phyloP scores from a whole-genome alignment of 306 rosid genomes.

The Begonia masoniana region DNA sequence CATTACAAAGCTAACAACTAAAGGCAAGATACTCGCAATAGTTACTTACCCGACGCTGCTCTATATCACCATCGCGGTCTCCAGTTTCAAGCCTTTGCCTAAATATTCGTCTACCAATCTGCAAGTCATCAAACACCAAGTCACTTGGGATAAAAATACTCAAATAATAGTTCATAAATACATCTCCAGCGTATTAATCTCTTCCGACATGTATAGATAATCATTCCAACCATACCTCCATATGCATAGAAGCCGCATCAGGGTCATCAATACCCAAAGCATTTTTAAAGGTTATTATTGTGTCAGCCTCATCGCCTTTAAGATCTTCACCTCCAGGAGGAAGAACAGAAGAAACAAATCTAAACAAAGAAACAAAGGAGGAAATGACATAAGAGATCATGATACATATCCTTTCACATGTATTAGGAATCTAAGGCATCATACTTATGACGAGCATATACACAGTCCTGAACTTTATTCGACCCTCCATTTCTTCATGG shows the following conservation, averaged over 20 bases:
- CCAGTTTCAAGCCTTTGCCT: slow-evolving; percentile 96
- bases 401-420: no score
- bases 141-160: background rate
- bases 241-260: slow-evolving; percentile 93
- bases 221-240: slow-evolving; percentile 45
- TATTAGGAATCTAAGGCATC: background rate
- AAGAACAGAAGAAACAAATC: slow-evolving; percentile 70
- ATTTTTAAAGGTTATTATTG: slow-evolving; percentile 54
- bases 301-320: slow-evolving; percentile 69
- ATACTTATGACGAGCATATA: background rate
- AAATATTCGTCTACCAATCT: slow-evolving; percentile 83
- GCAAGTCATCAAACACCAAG: slow-evolving; percentile 19
- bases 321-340: slow-evolving; percentile 82
- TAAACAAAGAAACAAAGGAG: slow-evolving; percentile 7
- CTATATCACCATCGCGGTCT: slow-evolving; percentile 69
- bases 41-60: slow-evolving; percentile 83
- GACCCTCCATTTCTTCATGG: no score
- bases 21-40: background rate
- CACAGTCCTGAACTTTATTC: background rate
- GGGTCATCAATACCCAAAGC: slow-evolving; percentile 93
- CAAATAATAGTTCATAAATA: background rate
- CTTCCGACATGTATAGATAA: slow-evolving; percentile 3
- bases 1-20: slow-evolving; percentile 1
- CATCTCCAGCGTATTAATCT: background rate
- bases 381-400: background rate